Conservation (phyloP, 73 alveolate genomes). For the Tetrahymena borealis region DNA sequence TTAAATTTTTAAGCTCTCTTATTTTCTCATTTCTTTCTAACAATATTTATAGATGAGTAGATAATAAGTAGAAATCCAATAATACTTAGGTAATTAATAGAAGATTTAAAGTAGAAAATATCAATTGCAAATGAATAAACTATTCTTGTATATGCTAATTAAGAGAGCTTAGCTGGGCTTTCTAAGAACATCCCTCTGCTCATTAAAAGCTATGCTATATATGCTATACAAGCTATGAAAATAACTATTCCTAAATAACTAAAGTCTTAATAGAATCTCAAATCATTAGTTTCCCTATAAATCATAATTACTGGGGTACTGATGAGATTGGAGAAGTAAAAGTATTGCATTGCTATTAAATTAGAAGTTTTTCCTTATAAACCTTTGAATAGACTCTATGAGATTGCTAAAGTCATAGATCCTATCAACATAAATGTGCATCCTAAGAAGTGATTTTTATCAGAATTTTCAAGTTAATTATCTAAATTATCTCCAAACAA, state of each 20-base stretch:
- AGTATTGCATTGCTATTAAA: not conserved
- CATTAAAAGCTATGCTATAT: not conserved
- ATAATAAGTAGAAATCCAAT: not conserved
- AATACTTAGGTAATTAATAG: not conserved
- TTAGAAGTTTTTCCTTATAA: not conserved
- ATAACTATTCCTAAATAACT: not conserved
- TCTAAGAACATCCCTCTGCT: not conserved
- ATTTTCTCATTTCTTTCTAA: not conserved
- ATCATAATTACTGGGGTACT: not conserved
- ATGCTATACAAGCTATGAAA: not conserved
- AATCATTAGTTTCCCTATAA: not conserved
- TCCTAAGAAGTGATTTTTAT: not conserved
- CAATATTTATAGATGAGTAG: not conserved
- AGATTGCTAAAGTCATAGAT: not conserved
- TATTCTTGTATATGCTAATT: not conserved
- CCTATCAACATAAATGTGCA: not conserved
- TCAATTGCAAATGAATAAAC: not conserved
- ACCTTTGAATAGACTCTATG: not conserved
- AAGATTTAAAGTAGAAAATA: not conserved
- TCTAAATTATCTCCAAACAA: not conserved
- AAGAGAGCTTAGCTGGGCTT: not conserved
- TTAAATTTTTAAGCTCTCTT: too few relatives aligned
- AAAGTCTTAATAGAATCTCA: not conserved
- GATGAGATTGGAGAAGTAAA: not conserved
- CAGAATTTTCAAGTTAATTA: not conserved